Evolutionary conservation across 2,329 filamentous ascomycete genomes (phyloP).

Genomic region (Alternaria alternata): DNA sequence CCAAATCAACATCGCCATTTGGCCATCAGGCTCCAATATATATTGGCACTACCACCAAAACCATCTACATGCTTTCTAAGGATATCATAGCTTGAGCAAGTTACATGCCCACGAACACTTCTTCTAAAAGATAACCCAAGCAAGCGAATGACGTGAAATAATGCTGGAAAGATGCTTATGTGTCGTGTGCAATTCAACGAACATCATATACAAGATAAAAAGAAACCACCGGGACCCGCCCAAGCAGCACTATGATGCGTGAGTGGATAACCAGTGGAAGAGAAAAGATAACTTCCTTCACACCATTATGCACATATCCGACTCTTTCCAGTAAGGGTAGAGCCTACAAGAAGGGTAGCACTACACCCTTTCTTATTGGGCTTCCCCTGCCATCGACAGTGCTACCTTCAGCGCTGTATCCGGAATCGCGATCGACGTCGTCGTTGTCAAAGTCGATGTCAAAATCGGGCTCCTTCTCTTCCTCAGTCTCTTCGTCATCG

Average conservation of each 20-base stretch:
- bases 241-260: slow-evolving; percentile 10
- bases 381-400: slow-evolving; percentile 45
- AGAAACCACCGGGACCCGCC: slow-evolving; percentile 13
- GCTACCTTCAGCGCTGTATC: slow-evolving; percentile 51
- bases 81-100: slow-evolving; percentile 5
- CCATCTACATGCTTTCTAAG: slow-evolving; percentile 3
- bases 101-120: not conserved
- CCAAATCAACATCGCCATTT: not conserved
- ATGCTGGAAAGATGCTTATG: slow-evolving; percentile 1
- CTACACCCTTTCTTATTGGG: slow-evolving; percentile 46
- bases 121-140: not conserved
- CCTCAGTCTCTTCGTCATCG: slow-evolving; percentile 56
- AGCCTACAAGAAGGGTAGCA: slow-evolving; percentile 41
- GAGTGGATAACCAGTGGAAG: slow-evolving; percentile 6
- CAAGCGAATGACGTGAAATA: slow-evolving; percentile 1
- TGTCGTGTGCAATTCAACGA: not conserved
- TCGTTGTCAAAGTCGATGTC: slow-evolving; percentile 95
- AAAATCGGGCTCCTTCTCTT: slow-evolving; percentile 70
- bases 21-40: not conserved
- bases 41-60: not conserved
- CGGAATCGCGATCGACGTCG: slow-evolving; percentile 54
- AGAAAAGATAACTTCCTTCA: not conserved
- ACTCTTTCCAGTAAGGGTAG: not conserved
- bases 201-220: slow-evolving; percentile 6
- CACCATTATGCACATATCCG: not conserved